Conservation (phyloP, 75 land plant genomes). For the Isoetes taiwanensis region DNA sequence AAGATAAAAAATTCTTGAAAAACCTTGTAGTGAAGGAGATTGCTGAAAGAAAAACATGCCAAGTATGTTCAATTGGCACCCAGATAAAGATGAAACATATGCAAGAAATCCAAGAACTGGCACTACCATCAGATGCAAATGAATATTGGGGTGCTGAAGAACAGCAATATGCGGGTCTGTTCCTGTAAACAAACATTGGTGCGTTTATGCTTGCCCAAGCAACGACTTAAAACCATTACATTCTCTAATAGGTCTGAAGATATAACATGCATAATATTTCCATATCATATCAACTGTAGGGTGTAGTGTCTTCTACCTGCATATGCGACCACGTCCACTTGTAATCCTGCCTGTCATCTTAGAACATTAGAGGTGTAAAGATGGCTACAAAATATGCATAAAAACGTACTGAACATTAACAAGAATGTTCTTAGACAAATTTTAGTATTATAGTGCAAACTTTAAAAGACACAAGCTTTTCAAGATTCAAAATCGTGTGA, state of each 20-base stretch:
- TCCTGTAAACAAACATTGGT: slow-evolving; percentile 28
- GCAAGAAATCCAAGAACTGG: background rate
- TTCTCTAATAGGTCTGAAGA: too few species aligned
- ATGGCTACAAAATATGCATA: background rate
- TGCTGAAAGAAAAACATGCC: slow-evolving; percentile 20
- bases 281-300: background rate
- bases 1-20: slow-evolving; percentile 43
- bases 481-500: background rate
- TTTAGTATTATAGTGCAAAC: background rate
- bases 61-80: background rate
- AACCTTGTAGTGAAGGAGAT: slow-evolving; percentile 25
- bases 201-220: background rate
- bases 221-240: background rate
- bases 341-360: slow-evolving; percentile 50
- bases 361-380: background rate
- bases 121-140: slow-evolving; percentile 71
- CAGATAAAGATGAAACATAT: background rate
- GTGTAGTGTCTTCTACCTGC: slow-evolving; percentile 38
- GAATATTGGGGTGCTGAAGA: slow-evolving; percentile 43
- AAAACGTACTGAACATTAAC: background rate
- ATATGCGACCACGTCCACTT: slow-evolving; percentile 86
- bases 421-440: background rate
- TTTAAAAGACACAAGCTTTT: background rate
- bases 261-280: too few species aligned
- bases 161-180: slow-evolving; percentile 61